These are phyloP conservation scores for Catunica adiposa DNA, from an alignment of 2,329 filamentous ascomycete genomes.

Conservation along the genomic window DNA sequence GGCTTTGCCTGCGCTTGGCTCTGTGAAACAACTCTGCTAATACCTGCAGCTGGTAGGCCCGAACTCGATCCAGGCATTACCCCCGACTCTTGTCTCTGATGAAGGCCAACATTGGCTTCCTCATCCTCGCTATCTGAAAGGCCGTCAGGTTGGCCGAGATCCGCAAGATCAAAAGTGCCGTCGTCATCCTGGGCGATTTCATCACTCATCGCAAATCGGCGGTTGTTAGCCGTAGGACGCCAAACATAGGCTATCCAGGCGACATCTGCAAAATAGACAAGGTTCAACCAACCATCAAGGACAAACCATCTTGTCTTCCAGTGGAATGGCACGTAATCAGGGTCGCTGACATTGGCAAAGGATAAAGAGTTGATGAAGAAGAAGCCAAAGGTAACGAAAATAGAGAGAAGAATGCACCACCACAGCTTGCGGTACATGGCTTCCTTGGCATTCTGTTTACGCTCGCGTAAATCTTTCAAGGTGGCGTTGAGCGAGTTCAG, in stretches of 20 bases:
- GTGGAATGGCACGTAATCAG: constrained; percentile 85
- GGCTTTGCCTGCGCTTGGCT: constrained; percentile 16
- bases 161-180: constrained; percentile 83
- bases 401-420: constrained; percentile 89
- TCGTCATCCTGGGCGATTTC: constrained; percentile 98
- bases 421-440: constrained; percentile 96
- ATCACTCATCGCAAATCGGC: constrained; percentile 95
- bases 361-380: constrained; percentile 98
- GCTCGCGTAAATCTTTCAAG: constrained; percentile 86
- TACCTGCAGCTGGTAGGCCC: constrained; percentile 3
- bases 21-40: background rate
- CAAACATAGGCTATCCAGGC: constrained; percentile 88
- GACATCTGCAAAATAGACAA: constrained; percentile 90
- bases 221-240: constrained; percentile 91
- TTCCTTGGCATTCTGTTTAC: constrained; percentile 86
- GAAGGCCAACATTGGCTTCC: constrained; percentile 21
- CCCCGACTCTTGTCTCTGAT: constrained; percentile 4
- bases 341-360: constrained; percentile 69
- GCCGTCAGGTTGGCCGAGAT: constrained; percentile 61
- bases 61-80: constrained; percentile 11
- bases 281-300: constrained; percentile 88
- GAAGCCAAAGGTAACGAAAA: constrained; percentile 91
- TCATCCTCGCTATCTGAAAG: constrained; percentile 40
- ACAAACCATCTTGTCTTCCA: constrained; percentile 98
- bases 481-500: constrained; percentile 87